Conservation (phyloP, 306 rosid genomes). For the Calophaca sinica region DNA sequence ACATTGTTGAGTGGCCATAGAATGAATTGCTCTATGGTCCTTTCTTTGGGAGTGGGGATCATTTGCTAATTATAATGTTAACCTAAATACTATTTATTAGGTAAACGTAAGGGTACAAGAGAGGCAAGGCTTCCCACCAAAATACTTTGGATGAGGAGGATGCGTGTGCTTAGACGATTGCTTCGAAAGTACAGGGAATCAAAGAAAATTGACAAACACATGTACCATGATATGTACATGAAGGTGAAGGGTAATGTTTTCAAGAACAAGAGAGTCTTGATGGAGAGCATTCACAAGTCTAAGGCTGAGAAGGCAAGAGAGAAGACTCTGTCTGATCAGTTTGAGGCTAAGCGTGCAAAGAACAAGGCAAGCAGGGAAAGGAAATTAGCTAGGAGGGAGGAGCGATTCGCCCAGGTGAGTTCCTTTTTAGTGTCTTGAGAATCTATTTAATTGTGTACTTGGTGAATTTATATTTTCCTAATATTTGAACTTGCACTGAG, state of each 20-base stretch:
- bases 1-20: neutral
- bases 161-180: slow-evolving; percentile 55
- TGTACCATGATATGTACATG: slow-evolving; percentile 59
- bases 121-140: slow-evolving; percentile 58
- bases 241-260: slow-evolving; percentile 57
- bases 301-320: slow-evolving; percentile 59
- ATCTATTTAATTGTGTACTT: too few species aligned
- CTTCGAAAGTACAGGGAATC: slow-evolving; percentile 53
- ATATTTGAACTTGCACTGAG: neutral
- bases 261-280: slow-evolving; percentile 55
- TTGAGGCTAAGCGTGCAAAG: slow-evolving; percentile 59
- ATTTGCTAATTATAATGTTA: slow-evolving; percentile 2
- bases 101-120: slow-evolving; percentile 58
- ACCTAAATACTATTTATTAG: slow-evolving; percentile 9
- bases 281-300: slow-evolving; percentile 58
- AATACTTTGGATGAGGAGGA: slow-evolving; percentile 56
- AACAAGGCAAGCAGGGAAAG: slow-evolving; percentile 63
- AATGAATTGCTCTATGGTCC: neutral
- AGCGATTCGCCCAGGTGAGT: slow-evolving; percentile 52
- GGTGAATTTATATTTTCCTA: neutral
- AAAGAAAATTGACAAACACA: slow-evolving; percentile 55
- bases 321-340: slow-evolving; percentile 54
- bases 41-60: neutral
- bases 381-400: slow-evolving; percentile 51
- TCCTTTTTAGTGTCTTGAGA: neutral